Conservation (phyloP, 495 filamentous ascomycete genomes). For the Astrothelium macrocarpum region DNA sequence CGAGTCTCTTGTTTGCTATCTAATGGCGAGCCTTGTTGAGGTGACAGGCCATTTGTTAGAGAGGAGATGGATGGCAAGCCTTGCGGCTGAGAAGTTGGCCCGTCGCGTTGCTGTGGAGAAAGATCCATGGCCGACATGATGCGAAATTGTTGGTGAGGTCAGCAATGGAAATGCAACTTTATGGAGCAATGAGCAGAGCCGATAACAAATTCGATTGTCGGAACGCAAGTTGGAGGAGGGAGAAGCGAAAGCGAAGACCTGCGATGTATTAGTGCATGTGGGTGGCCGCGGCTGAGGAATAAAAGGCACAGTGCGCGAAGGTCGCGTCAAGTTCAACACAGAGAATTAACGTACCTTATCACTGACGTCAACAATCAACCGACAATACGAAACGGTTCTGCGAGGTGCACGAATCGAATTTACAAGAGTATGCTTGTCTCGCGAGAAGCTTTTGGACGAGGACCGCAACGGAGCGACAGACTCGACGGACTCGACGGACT, state of each 20-base stretch:
- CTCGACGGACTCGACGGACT: neutral
- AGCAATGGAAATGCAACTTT: neutral
- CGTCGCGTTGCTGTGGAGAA: neutral
- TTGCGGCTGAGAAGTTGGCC: conserved; percentile 9
- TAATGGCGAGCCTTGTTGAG: conserved; percentile 5
- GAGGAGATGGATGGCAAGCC: conserved; percentile 21
- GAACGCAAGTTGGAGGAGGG: neutral
- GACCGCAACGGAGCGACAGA: neutral
- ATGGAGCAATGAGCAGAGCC: too few species aligned
- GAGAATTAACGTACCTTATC: neutral
- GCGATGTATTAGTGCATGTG: neutral
- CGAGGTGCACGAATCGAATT: neutral
- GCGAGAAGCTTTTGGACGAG: neutral
- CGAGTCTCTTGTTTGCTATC: conserved; percentile 12
- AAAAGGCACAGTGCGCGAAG: neutral
- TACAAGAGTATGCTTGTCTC: neutral
- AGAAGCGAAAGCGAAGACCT: neutral
- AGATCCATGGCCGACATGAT: neutral
- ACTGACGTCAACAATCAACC: neutral
- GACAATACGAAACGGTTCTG: neutral
- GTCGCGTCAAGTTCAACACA: neutral
- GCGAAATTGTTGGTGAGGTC: neutral
- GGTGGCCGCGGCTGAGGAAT: neutral
- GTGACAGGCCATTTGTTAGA: conserved; percentile 20
- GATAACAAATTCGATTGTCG: neutral